phyloP scores from a whole-genome alignment of 129 eudicot genomes.

The Pittosporum tobira region DNA sequence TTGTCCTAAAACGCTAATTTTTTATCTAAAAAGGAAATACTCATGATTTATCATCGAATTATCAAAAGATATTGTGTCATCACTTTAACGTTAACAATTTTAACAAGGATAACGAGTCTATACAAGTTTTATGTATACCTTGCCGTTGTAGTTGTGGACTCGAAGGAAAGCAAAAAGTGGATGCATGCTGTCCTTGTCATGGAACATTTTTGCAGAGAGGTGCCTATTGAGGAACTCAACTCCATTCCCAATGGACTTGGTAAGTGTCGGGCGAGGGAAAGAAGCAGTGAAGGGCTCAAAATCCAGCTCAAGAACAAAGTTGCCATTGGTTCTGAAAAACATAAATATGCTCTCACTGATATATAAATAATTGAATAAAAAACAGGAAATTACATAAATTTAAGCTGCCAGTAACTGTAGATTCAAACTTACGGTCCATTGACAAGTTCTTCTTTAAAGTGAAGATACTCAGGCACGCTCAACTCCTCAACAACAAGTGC shows the following conservation, averaged over 20 bases:
- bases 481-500: conserved; percentile 61
- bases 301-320: conserved; percentile 89
- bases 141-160: conserved; percentile 68
- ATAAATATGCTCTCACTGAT: neutral
- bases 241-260: conserved; percentile 93
- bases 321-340: conserved; percentile 46
- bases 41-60: too few relatives aligned
- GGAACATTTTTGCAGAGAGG: conserved; percentile 96
- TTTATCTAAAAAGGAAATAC: neutral
- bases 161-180: conserved; percentile 91
- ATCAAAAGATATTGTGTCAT: neutral
- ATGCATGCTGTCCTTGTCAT: conserved; percentile 86
- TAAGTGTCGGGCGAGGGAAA: conserved; percentile 75
- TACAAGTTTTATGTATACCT: conserved; percentile 32
- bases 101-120: too few relatives aligned
- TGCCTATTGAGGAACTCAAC: conserved; percentile 95
- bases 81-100: neutral
- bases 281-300: conserved; percentile 85
- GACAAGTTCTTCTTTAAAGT: conserved; percentile 72
- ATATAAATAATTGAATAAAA: neutral
- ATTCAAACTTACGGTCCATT: conserved; percentile 43
- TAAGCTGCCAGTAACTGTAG: neutral
- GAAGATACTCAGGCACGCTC: conserved; percentile 59
- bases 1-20: neutral
- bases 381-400: neutral